Evolutionary conservation across 2,329 filamentous ascomycete species (phyloP), one percentile per base, ranked within the genome.

Genomic region (Trichoderma atroviride): DNA sequence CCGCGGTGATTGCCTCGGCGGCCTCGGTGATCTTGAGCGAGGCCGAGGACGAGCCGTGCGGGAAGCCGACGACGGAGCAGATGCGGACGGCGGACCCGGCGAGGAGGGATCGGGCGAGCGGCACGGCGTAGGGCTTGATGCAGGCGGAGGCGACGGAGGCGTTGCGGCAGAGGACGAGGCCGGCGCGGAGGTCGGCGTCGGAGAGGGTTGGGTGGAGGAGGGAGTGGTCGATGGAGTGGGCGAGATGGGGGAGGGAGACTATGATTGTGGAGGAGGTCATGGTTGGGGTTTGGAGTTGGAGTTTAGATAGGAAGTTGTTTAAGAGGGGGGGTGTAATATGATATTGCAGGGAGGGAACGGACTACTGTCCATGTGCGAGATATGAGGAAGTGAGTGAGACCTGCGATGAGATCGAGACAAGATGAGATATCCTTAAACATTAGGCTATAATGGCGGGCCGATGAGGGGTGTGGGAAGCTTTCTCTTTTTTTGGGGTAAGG

Each of bases 151-250:
- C 86, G 22, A 88, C 85, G 50, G 79, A 76, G 77, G 85, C 80
- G 19, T 81, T 78, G 64, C 80, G 82, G 19, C 83, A 78, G 55
- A 87, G 81, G 11, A 78, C 72, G 1, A 89, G 81, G 4, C 87
- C 87, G 0, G 78, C 74, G 1, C 80, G 70, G 61, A 89, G 81
- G 1, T 88, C 84, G 19, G 75, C 76, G 74, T 89, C 87, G 9
- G 87, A 88, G 81, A 89, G 83, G 64, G 86, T 88, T 5, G 88
- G 88, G 73, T 89, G 87, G 0, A 89, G 81, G 19, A 90, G 82
- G 14, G 86, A 88, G 76, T 89, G 87, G 72, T 89, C 87, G 72
- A 89, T 89, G 77, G 82, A 81, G 72, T 85, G 85, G 71, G 85
- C 84, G 65, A 88, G 76, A 70, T 85, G 80, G 40, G 75, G 71